Evolutionary conservation across 106 monocot species (phyloP).

Genomic region (Dendrobium catenatum): DNA sequence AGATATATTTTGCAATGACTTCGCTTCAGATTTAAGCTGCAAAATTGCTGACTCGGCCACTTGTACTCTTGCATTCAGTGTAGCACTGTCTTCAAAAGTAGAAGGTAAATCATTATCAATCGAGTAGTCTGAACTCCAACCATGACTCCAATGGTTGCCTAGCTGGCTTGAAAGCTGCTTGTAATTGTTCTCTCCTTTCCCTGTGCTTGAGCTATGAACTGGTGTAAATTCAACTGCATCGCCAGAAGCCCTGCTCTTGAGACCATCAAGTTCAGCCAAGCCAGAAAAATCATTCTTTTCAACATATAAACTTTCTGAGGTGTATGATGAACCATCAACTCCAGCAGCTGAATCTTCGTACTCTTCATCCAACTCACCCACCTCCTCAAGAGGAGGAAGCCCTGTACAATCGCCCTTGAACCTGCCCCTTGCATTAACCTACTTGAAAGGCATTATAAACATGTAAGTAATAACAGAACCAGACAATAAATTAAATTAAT

Average conservation of each 20-base stretch:
- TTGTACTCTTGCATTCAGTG: constrained; percentile 46
- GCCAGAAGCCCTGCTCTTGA: constrained; percentile 27
- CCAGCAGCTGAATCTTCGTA: constrained; percentile 47
- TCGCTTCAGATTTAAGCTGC: constrained; percentile 69
- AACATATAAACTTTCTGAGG: constrained; percentile 65
- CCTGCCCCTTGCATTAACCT: constrained; percentile 56
- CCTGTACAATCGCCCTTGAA: constrained; percentile 35
- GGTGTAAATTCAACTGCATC: constrained; percentile 17
- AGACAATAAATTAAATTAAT: background rate
- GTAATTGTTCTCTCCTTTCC: constrained; percentile 23
- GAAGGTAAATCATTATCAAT: constrained; percentile 47
- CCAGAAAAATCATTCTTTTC: constrained; percentile 64
- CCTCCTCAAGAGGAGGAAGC: constrained; percentile 40
- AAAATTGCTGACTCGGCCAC: constrained; percentile 63
- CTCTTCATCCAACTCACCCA: constrained; percentile 44
- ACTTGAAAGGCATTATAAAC: constrained; percentile 12
- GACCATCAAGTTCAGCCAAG: constrained; percentile 34
- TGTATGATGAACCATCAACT: constrained; percentile 66
- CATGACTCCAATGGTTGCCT: constrained; percentile 55
- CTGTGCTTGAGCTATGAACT: constrained; percentile 26
- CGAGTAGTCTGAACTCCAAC: constrained; percentile 68
- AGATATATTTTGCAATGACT: constrained; percentile 52
- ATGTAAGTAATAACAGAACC: background rate
- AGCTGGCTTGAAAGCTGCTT: constrained; percentile 38
- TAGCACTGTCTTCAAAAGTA: constrained; percentile 68